Conservation (phyloP, 371 early-diverging fungal genomes). For the Mucor mucedo region DNA sequence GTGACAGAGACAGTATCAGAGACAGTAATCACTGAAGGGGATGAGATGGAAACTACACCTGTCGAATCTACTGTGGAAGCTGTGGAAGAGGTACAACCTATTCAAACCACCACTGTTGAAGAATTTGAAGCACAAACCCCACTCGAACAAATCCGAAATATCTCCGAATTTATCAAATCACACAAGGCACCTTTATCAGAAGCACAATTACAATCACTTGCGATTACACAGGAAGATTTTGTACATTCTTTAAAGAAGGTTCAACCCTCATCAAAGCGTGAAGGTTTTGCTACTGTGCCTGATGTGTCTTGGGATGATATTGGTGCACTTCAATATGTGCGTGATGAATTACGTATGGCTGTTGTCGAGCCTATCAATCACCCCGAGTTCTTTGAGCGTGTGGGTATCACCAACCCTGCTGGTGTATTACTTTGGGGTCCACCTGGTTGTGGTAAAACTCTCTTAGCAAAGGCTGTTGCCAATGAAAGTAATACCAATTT, state of each 20-base stretch:
- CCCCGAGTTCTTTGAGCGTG: slow-evolving; percentile 89
- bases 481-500: slow-evolving; percentile 98
- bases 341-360: slow-evolving; percentile 94
- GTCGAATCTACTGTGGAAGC: slow-evolving; percentile 8
- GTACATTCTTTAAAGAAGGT: slow-evolving; percentile 88
- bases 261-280: slow-evolving; percentile 97
- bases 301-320: slow-evolving; percentile 96
- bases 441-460: slow-evolving; percentile 99
- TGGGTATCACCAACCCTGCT: slow-evolving; percentile 93
- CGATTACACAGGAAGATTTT: slow-evolving; percentile 91
- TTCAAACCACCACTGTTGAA: slow-evolving; percentile 52
- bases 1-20: slow-evolving; percentile 4
- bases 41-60: slow-evolving; percentile 3
- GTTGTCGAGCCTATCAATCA: slow-evolving; percentile 96
- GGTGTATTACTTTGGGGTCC: slow-evolving; percentile 99
- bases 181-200: slow-evolving; percentile 78
- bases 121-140: slow-evolving; percentile 62
- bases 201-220: slow-evolving; percentile 85
- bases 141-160: slow-evolving; percentile 66
- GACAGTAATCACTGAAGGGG: not conserved
- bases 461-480: slow-evolving; percentile 98
- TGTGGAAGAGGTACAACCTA: slow-evolving; percentile 22
- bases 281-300: slow-evolving; percentile 98
- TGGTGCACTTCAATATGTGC: slow-evolving; percentile 87
- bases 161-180: slow-evolving; percentile 72